Conservation (phyloP, 192 early-diverging fungal species). For the Coemansia pectinata region DNA sequence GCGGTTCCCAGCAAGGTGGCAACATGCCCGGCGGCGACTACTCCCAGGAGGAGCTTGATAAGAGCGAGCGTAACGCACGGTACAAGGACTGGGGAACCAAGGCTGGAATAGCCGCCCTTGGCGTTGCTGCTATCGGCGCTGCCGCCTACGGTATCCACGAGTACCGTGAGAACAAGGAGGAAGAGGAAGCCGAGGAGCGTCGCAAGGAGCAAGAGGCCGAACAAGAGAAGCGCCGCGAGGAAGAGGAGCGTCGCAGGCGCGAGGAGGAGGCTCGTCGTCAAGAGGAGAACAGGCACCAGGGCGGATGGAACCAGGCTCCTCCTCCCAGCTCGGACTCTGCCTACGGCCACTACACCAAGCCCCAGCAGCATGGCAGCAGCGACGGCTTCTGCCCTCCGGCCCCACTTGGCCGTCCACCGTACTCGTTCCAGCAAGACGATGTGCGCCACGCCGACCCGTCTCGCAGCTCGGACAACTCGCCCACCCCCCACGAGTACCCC, state of each 20-base stretch:
- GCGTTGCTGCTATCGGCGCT: slow-evolving; percentile 30
- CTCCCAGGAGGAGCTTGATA: slow-evolving; percentile 43
- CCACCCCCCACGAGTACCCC: slow-evolving; percentile 47
- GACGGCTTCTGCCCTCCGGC: slow-evolving; percentile 36
- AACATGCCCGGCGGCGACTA: slow-evolving; percentile 44
- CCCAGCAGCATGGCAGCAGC: slow-evolving; percentile 8
- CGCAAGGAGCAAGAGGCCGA: slow-evolving; percentile 12
- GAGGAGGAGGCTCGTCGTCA: slow-evolving; percentile 20
- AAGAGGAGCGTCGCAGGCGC: slow-evolving; percentile 10
- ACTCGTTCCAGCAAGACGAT: slow-evolving; percentile 44
- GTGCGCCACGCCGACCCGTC: slow-evolving; percentile 42
- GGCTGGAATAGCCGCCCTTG: slow-evolving; percentile 25
- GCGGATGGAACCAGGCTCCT: slow-evolving; percentile 8
- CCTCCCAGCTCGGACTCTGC: slow-evolving; percentile 29
- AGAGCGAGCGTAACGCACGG: slow-evolving; percentile 24
- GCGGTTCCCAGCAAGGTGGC: slow-evolving; percentile 25
- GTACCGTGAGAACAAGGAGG: slow-evolving; percentile 37
- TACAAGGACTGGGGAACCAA: slow-evolving; percentile 41
- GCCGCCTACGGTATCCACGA: slow-evolving; percentile 46
- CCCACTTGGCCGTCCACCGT: slow-evolving; percentile 27
- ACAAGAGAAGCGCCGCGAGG: slow-evolving; percentile 23
- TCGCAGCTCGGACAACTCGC: slow-evolving; percentile 45
- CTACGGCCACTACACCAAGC: slow-evolving; percentile 23
- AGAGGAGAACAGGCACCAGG: slow-evolving; percentile 13
- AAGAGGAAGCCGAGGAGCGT: slow-evolving; percentile 22